A percentile compares a stretch with the other conserved stretches of the same genome.
Evolutionary conservation across 495 filamentous ascomycete genomes (phyloP).

Genomic region (Staphylotrichum longicolle): DNA sequence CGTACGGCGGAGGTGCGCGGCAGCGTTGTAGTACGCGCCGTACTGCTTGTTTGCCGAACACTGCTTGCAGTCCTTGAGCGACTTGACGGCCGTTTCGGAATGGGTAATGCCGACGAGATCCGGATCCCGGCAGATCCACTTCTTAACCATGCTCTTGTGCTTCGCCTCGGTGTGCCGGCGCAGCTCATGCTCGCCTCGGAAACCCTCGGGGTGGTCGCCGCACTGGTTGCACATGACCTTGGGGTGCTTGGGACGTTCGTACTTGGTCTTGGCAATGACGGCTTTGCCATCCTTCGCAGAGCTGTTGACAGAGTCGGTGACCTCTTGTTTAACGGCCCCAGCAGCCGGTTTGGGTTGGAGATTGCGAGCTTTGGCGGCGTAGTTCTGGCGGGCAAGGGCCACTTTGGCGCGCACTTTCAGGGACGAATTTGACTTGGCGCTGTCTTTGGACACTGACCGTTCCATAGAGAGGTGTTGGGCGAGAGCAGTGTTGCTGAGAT

Average conservation of each 20-base stretch:
- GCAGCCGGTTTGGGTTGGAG: conserved; percentile 43
- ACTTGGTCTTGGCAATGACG: conserved; percentile 64
- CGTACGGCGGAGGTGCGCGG: conserved; percentile 83
- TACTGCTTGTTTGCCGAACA: conserved; percentile 78
- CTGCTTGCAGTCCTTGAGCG: conserved; percentile 81
- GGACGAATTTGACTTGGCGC: conserved; percentile 43
- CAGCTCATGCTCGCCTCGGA: conserved; percentile 91
- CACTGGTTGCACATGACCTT: conserved; percentile 76
- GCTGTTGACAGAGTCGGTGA: conserved; percentile 24
- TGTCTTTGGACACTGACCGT: conserved; percentile 44
- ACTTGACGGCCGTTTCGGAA: conserved; percentile 54
- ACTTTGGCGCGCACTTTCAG: conserved; percentile 46
- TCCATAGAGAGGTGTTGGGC: conserved; percentile 40
- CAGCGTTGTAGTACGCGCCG: conserved; percentile 92
- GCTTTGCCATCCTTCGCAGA: conserved; percentile 45
- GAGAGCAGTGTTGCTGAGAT: conserved; percentile 12
- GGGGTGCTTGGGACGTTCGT: conserved; percentile 70
- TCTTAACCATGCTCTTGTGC: conserved; percentile 70
- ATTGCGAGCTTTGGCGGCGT: conserved; percentile 34
- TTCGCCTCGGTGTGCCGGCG: conserved; percentile 80
- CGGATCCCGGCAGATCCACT: conserved; percentile 67
- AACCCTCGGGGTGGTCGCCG: conserved; percentile 76
- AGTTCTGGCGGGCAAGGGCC: conserved; percentile 36
- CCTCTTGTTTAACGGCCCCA: conserved; percentile 25
- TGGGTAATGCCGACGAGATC: conserved; percentile 35